Percentiles rank a stretch among this genome's conserved stretches.
Conservation (phyloP, 148 eudicot genomes). For the Rhododendron griersonianum region DNA sequence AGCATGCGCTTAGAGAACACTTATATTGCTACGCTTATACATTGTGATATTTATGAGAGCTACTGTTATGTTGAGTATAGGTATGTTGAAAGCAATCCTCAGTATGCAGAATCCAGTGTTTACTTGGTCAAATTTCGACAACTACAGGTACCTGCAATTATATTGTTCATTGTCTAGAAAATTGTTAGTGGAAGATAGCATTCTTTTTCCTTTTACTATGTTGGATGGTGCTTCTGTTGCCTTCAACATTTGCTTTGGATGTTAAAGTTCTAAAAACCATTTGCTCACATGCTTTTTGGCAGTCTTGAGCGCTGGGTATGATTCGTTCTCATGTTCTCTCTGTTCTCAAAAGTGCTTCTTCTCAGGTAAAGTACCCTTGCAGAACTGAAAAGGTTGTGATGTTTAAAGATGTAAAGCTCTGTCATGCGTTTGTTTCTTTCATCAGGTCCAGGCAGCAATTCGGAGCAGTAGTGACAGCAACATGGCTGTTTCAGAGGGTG, state of each 20-base stretch:
- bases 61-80: conserved; percentile 26
- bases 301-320: conserved; percentile 94
- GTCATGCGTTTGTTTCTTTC: too few relatives aligned
- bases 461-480: too few relatives aligned
- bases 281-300: conserved; percentile 27
- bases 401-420: too few relatives aligned
- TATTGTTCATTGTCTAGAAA: not conserved
- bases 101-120: conserved; percentile 96
- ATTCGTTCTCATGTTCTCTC: conserved; percentile 85
- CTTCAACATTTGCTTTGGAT: not conserved
- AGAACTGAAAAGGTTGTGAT: too few relatives aligned
- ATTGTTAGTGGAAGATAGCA: not conserved
- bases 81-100: conserved; percentile 95
- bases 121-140: conserved; percentile 97
- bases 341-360: conserved; percentile 73
- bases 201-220: not conserved
- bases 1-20: not conserved
- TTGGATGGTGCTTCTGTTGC: not conserved
- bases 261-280: conserved; percentile 8
- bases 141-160: conserved; percentile 61
- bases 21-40: not conserved
- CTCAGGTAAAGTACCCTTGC: conserved; percentile 61
- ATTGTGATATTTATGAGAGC: not conserved
- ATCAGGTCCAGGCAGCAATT: too few relatives aligned
- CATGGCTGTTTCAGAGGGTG: too few relatives aligned